Conservation (phyloP, 148 eudicot genomes). For the Amaranthus hypochondriacus region DNA sequence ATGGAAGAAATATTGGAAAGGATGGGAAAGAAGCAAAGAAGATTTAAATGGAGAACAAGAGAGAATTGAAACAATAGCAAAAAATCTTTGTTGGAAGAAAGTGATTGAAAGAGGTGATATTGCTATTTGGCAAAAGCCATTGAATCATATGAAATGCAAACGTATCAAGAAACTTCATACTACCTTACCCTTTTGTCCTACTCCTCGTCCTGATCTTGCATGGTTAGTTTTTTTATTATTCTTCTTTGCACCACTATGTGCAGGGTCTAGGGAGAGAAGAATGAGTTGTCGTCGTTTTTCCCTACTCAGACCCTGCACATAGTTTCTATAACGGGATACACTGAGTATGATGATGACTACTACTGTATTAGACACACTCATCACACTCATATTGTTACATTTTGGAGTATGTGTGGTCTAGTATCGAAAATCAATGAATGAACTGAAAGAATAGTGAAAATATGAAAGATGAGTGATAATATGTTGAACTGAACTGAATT, state of each 20-base stretch:
- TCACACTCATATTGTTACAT: too few relatives aligned
- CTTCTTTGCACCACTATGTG: not conserved
- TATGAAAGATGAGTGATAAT: too few relatives aligned
- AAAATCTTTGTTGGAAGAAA: conserved; percentile 74
- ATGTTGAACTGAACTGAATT: too few relatives aligned
- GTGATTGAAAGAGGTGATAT: conserved; percentile 53
- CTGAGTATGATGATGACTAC: too few relatives aligned
- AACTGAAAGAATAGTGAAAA: too few relatives aligned
- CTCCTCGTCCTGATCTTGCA: conserved; percentile 56
- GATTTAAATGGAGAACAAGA: conserved; percentile 72
- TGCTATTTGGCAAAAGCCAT: conserved; percentile 78
- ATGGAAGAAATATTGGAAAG: conserved; percentile 59
- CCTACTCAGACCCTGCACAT: too few relatives aligned
- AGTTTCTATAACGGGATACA: too few relatives aligned
- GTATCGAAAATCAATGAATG: too few relatives aligned
- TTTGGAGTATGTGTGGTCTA: too few relatives aligned
- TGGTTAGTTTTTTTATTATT: conserved; percentile 41
- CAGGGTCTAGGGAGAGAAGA: too few relatives aligned
- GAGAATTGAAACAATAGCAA: conserved; percentile 62
- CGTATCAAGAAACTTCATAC: conserved; percentile 20
- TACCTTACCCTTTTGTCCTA: conserved; percentile 47
- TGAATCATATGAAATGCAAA: conserved; percentile 59
- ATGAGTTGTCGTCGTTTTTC: too few relatives aligned
- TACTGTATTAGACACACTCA: too few relatives aligned
- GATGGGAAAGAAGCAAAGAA: conserved; percentile 64